A percentile compares a stretch with the other conserved stretches of the same genome.
These are phyloP conservation scores for Xylariomycetidae sp. DNA, from an alignment of 2,329 filamentous ascomycete species.

Conservation along the genomic window DNA sequence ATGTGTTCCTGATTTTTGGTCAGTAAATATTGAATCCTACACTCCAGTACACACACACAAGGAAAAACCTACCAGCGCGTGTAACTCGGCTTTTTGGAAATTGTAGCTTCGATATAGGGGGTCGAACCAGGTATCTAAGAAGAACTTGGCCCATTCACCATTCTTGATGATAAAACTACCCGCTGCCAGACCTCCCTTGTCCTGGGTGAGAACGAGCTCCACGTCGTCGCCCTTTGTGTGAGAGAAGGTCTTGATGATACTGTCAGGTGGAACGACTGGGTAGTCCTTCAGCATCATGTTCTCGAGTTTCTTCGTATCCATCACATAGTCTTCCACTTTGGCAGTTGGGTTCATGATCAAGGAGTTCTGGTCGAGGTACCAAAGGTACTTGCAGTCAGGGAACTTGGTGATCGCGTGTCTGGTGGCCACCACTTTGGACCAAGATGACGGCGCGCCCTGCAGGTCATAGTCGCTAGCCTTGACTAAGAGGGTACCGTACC, in stretches of 20 bases:
- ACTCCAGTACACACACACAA: too few species aligned
- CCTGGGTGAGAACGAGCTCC: slow-evolving; percentile 80
- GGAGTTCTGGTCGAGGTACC: slow-evolving; percentile 79
- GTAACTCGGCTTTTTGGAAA: slow-evolving; percentile 89
- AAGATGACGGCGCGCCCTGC: slow-evolving; percentile 54
- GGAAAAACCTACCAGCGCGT: slow-evolving; percentile 68
- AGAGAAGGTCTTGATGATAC: slow-evolving; percentile 90
- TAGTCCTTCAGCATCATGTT: slow-evolving; percentile 77
- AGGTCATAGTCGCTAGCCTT: slow-evolving; percentile 73
- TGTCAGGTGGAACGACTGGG: slow-evolving; percentile 88
- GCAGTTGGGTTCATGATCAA: slow-evolving; percentile 81
- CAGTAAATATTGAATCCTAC: slow-evolving; percentile 20
- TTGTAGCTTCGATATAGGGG: slow-evolving; percentile 91
- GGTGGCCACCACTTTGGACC: slow-evolving; percentile 78
- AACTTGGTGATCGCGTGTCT: slow-evolving; percentile 82
- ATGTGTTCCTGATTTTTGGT: slow-evolving; percentile 65
- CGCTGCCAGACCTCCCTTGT: slow-evolving; percentile 70
- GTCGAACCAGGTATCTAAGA: slow-evolving; percentile 94
- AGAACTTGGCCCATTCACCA: slow-evolving; percentile 88
- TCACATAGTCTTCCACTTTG: slow-evolving; percentile 66
- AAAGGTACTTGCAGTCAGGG: slow-evolving; percentile 75
- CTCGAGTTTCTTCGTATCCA: slow-evolving; percentile 64
- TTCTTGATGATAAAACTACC: slow-evolving; percentile 76
- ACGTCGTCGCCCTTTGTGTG: slow-evolving; percentile 75
- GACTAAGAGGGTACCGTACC: slow-evolving; percentile 82